These are phyloP conservation scores for Ceratocystis ficicola DNA, from an alignment of 2,329 filamentous ascomycete species.

Conservation along the genomic window DNA sequence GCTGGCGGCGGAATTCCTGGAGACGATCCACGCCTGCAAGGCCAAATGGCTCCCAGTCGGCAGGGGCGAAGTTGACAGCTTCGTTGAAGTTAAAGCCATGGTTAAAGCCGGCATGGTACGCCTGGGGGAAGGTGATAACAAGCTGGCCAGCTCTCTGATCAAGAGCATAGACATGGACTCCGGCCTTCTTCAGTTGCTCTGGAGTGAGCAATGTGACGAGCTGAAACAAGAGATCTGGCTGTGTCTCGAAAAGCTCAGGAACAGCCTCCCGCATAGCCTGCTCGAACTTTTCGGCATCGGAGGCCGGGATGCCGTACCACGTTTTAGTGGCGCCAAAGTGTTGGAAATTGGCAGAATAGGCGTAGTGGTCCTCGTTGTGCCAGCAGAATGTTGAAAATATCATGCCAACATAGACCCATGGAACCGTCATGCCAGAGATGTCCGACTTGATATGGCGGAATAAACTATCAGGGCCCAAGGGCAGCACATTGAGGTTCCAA, in stretches of 20 bases:
- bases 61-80: slow-evolving; percentile 92
- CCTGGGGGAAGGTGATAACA: slow-evolving; percentile 91
- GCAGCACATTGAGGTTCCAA: slow-evolving; percentile 92
- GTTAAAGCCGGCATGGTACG: slow-evolving; percentile 96
- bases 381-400: slow-evolving; percentile 99
- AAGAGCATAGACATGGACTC: slow-evolving; percentile 85
- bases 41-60: slow-evolving; percentile 89
- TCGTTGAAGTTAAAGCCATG: slow-evolving; percentile 99
- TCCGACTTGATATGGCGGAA: slow-evolving; percentile 97
- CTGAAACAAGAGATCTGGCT: slow-evolving; percentile 91
- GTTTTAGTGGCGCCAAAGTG: slow-evolving; percentile 98
- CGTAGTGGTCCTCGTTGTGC: slow-evolving; percentile 98
- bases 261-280: slow-evolving; percentile 89
- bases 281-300: slow-evolving; percentile 90
- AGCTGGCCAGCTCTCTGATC: slow-evolving; percentile 94
- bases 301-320: slow-evolving; percentile 94
- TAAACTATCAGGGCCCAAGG: slow-evolving; percentile 78
- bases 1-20: slow-evolving; percentile 76
- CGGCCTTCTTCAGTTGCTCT: slow-evolving; percentile 82
- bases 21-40: slow-evolving; percentile 75
- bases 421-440: slow-evolving; percentile 97
- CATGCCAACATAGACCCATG: slow-evolving; percentile 99
- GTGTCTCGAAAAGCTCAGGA: slow-evolving; percentile 90
- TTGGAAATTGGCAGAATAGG: slow-evolving; percentile 96
- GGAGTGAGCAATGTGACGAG: slow-evolving; percentile 92